phyloP scores from a whole-genome alignment of 1,139 yeast species.

The Magnusiomyces tetraspermus region DNA sequence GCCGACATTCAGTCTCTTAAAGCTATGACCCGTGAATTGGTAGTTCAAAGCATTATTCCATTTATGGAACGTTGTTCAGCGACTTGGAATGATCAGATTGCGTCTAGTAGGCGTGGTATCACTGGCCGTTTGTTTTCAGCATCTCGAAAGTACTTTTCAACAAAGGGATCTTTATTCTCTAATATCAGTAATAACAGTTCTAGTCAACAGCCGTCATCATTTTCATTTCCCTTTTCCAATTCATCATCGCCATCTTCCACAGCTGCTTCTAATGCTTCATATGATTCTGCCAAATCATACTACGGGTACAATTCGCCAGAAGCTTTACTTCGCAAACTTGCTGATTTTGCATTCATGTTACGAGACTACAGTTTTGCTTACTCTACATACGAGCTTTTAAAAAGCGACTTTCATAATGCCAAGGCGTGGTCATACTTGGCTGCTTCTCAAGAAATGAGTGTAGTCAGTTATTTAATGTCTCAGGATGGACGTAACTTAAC shows the following conservation, averaged over 20 bases:
- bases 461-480: constrained; percentile 59
- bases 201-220: constrained; percentile 19
- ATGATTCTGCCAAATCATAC: constrained; percentile 41
- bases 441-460: constrained; percentile 79
- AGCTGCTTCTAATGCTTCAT: constrained; percentile 21
- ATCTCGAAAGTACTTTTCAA: constrained; percentile 46
- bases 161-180: constrained; percentile 23
- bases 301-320: constrained; percentile 60
- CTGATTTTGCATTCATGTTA: constrained; percentile 86
- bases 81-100: constrained; percentile 68
- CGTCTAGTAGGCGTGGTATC: constrained; percentile 60
- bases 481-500: constrained; percentile 38
- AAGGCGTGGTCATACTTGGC: constrained; percentile 82
- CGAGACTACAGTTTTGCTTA: constrained; percentile 83
- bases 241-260: constrained; percentile 16
- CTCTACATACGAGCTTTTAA: constrained; percentile 70
- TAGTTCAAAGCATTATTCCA: constrained; percentile 53
- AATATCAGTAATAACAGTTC: constrained; percentile 17
- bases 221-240: constrained; percentile 29
- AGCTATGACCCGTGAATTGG: constrained; percentile 42
- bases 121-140: constrained; percentile 67
- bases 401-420: constrained; percentile 68
- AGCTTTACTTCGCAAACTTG: constrained; percentile 68
- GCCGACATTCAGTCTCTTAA: constrained; percentile 38
- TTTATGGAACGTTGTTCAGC: constrained; percentile 69